These are phyloP conservation scores for Gossypium arboreum DNA, from an alignment of 345 rosid species.

Conservation along the genomic window DNA sequence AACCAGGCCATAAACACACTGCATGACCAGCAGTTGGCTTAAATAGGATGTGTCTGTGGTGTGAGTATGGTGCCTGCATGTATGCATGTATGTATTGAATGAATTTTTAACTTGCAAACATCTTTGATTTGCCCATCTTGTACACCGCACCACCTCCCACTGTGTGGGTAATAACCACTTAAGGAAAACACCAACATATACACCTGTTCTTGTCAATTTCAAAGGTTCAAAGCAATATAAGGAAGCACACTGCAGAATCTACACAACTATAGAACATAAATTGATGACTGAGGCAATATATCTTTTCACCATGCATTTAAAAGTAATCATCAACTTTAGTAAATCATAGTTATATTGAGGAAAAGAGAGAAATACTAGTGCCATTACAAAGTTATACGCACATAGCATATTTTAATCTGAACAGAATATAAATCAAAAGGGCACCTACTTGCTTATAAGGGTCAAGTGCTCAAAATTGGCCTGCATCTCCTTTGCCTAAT, in stretches of 20 bases:
- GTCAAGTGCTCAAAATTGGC: conserved; percentile 80
- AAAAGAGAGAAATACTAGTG: background rate
- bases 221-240: background rate
- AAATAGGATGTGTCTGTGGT: background rate
- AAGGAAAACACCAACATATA: background rate
- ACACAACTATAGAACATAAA: no score
- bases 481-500: conserved; percentile 82
- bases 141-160: background rate
- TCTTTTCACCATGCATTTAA: background rate
- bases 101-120: background rate
- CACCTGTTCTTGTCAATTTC: background rate
- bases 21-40: background rate
- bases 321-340: background rate
- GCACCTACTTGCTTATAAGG: conserved; percentile 71
- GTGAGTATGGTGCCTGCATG: background rate
- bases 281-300: background rate
- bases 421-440: background rate
- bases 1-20: background rate
- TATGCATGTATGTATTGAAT: background rate
- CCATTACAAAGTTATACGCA: background rate
- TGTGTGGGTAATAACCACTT: background rate
- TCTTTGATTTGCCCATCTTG: background rate
- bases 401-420: conserved; percentile 3
- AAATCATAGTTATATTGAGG: background rate
- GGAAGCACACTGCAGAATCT: background rate